These are phyloP conservation scores for Cystobasidium onofrii DNA, from an alignment of 768 basidiomycete genomes.

Conservation along the genomic window DNA sequence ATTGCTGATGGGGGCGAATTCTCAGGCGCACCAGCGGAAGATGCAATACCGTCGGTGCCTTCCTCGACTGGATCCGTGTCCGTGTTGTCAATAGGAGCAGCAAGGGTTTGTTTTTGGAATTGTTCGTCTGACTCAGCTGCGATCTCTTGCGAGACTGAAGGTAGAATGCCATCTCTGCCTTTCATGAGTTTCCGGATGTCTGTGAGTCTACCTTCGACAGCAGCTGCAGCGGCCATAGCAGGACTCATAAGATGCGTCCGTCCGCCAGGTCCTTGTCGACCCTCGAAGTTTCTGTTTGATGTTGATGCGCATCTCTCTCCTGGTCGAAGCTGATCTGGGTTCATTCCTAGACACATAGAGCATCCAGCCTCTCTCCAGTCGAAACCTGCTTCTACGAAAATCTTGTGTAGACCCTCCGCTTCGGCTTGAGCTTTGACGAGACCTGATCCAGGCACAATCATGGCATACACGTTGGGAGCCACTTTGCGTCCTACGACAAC, in stretches of 20 bases:
- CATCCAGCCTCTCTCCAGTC: slow-evolving; percentile 94
- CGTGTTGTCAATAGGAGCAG: slow-evolving; percentile 44
- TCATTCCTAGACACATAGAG: slow-evolving; percentile 95
- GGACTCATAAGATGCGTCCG: slow-evolving; percentile 81
- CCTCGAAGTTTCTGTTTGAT: slow-evolving; percentile 88
- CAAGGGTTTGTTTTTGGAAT: slow-evolving; percentile 30
- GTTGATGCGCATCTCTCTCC: slow-evolving; percentile 80
- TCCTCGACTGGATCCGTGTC: slow-evolving; percentile 29
- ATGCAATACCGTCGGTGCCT: slow-evolving; percentile 26
- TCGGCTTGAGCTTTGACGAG: slow-evolving; percentile 84
- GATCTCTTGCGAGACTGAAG: slow-evolving; percentile 56
- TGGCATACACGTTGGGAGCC: slow-evolving; percentile 65
- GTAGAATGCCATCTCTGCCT: background rate
- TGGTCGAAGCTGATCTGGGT: slow-evolving; percentile 77
- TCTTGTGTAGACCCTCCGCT: slow-evolving; percentile 71
- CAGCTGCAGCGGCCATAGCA: slow-evolving; percentile 87
- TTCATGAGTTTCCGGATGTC: slow-evolving; percentile 70
- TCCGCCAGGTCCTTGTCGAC: slow-evolving; percentile 75
- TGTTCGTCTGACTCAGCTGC: slow-evolving; percentile 50
- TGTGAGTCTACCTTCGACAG: slow-evolving; percentile 71
- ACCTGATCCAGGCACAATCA: slow-evolving; percentile 88
- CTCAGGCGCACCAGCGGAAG: slow-evolving; percentile 40
- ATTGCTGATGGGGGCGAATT: slow-evolving; percentile 41
- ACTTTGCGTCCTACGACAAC: slow-evolving; percentile 68
- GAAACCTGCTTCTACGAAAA: slow-evolving; percentile 84